phyloP scores from a whole-genome alignment of 257 asterid genomes.

The Scutellaria galericulata region DNA sequence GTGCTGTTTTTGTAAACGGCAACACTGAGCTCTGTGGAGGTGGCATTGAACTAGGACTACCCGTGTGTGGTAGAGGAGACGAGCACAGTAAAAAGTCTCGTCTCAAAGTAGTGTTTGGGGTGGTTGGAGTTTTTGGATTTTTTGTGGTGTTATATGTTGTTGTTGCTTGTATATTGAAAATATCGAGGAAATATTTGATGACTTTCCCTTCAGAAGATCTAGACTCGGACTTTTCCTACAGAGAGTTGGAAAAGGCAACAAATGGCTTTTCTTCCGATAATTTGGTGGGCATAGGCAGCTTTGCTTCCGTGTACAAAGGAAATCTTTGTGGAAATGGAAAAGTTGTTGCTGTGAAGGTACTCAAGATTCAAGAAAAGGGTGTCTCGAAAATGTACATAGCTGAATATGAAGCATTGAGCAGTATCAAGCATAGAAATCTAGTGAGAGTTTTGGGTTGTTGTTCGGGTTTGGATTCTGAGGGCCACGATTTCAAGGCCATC shows the following conservation, averaged over 20 bases:
- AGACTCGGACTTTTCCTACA: slow-evolving; percentile 37
- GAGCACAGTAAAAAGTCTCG: not conserved
- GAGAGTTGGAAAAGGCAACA: slow-evolving; percentile 35
- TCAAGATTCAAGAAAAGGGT: slow-evolving; percentile 36
- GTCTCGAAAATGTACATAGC: slow-evolving; percentile 46
- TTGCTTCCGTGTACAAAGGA: slow-evolving; percentile 32
- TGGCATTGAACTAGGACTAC: slow-evolving; percentile 30
- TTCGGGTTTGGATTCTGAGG: slow-evolving; percentile 24
- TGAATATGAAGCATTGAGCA: slow-evolving; percentile 47
- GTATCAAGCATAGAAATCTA: slow-evolving; percentile 48
- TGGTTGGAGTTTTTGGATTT: slow-evolving; percentile 17
- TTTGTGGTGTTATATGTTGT: slow-evolving; percentile 13
- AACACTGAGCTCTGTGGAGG: slow-evolving; percentile 50
- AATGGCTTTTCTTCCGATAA: slow-evolving; percentile 24
- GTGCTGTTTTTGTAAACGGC: slow-evolving; percentile 37
- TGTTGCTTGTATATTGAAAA: slow-evolving; percentile 1
- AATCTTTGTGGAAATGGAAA: not conserved
- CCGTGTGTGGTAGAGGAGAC: slow-evolving; percentile 21
- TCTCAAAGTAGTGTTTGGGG: slow-evolving; percentile 12
- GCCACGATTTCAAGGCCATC: slow-evolving; percentile 40
- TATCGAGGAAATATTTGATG: not conserved
- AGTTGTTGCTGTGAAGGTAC: slow-evolving; percentile 33
- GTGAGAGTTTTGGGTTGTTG: slow-evolving; percentile 38
- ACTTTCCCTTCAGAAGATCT: slow-evolving; percentile 22
- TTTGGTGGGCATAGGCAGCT: slow-evolving; percentile 29